Percentiles rank a stretch among this genome's conserved stretches.
Conservation (phyloP, 2,329 filamentous ascomycete species). For the Torrubiella hemipterigena region DNA sequence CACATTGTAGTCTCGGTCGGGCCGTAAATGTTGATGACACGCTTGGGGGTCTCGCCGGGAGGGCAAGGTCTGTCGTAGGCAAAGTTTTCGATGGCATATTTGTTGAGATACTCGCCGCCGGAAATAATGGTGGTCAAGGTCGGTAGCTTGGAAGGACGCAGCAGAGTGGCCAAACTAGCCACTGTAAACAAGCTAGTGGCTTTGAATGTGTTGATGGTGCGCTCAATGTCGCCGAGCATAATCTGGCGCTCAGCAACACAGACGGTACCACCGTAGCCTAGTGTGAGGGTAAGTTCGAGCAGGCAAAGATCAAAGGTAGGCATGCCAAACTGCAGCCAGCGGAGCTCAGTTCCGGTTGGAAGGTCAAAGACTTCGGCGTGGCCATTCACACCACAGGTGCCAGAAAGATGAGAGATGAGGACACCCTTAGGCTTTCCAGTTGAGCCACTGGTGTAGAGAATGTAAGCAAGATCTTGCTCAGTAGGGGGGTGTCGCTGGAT, state of each 20-base stretch:
- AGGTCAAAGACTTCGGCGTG: constrained; percentile 10
- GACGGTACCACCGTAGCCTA: constrained; percentile 37
- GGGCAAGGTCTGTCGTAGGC: too few species aligned
- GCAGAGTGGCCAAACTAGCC: too few species aligned
- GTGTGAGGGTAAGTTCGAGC: constrained; percentile 74
- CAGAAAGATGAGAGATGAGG: constrained; percentile 17
- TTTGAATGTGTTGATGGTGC: too few species aligned
- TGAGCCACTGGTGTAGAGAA: constrained; percentile 21
- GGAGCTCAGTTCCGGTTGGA: too few species aligned
- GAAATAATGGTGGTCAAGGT: too few species aligned
- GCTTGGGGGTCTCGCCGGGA: constrained; percentile 5
- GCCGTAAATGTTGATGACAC: constrained; percentile 14
- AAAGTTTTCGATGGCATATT: constrained; percentile 19
- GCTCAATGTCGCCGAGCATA: too few species aligned
- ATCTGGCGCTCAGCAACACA: constrained; percentile 18
- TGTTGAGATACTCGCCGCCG: constrained; percentile 21
- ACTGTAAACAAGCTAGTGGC: too few species aligned
- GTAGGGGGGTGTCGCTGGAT: background rate
- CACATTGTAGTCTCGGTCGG: constrained; percentile 16
- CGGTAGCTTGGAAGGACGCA: too few species aligned
- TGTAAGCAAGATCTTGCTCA: constrained; percentile 15
- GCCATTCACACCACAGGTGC: constrained; percentile 17
- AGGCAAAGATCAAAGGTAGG: constrained; percentile 62
- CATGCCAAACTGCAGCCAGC: constrained; percentile 23
- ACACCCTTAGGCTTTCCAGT: constrained; percentile 22